These are phyloP conservation scores for Diplotaxis tenuifolia DNA, from an alignment of 345 rosid genomes.

Conservation along the genomic window DNA sequence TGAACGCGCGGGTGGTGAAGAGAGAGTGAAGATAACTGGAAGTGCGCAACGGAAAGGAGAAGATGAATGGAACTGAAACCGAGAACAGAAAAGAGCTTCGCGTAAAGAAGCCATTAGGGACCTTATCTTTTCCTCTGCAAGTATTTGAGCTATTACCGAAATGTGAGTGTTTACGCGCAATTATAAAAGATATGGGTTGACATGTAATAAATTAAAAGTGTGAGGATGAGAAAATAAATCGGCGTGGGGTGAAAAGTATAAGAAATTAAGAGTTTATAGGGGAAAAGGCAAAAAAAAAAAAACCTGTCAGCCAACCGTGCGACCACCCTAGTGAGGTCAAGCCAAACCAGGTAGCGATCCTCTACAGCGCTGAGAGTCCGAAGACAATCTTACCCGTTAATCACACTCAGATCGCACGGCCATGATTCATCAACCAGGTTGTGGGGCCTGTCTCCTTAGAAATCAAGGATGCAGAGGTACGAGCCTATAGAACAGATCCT, in stretches of 20 bases:
- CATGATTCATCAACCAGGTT: slow-evolving; percentile 14
- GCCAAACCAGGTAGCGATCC: slow-evolving; percentile 24
- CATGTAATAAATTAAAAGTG: too few relatives aligned
- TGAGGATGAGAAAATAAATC: too few relatives aligned
- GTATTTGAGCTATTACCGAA: not conserved
- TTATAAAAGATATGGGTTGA: too few relatives aligned
- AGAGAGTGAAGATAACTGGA: slow-evolving; percentile 9
- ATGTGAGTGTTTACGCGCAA: slow-evolving; percentile 12
- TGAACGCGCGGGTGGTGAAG: slow-evolving; percentile 13
- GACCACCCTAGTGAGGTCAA: slow-evolving; percentile 11
- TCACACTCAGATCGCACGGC: slow-evolving; percentile 31
- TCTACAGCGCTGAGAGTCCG: slow-evolving; percentile 15
- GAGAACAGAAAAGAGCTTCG: slow-evolving; percentile 35
- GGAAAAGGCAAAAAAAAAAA: too few relatives aligned
- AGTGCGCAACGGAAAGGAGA: slow-evolving; percentile 19
- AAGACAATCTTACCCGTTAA: slow-evolving; percentile 8
- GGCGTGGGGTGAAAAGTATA: too few relatives aligned
- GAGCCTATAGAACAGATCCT: slow-evolving; percentile 26
- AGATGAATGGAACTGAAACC: slow-evolving; percentile 4
- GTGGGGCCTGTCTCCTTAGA: slow-evolving; percentile 29
- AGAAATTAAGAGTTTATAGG: too few relatives aligned
- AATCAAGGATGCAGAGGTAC: slow-evolving; percentile 23
- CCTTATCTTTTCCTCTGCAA: slow-evolving; percentile 30
- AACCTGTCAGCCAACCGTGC: too few relatives aligned
- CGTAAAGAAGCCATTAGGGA: slow-evolving; percentile 41